These are phyloP conservation scores for Hanseniaspora valbyensis DNA, from an alignment of 805 yeast genomes.

Conservation along the genomic window DNA sequence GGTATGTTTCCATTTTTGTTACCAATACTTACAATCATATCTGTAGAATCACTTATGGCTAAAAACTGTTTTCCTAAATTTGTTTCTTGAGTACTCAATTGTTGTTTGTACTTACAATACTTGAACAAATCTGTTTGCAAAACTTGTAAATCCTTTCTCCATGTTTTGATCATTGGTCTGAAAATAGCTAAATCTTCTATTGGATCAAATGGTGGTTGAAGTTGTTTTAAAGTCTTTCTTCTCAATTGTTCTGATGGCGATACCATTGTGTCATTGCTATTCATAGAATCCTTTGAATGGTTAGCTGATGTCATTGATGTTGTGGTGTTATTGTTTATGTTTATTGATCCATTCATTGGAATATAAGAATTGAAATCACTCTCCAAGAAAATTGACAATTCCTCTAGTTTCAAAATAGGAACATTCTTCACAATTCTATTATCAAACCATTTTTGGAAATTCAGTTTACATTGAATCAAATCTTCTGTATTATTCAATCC, in stretches of 20 bases:
- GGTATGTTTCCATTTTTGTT: background rate
- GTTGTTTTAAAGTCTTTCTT: constrained; percentile 82
- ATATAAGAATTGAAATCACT: constrained; percentile 50
- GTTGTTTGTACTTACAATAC: constrained; percentile 35
- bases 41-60: constrained; percentile 22
- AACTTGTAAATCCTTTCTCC: constrained; percentile 49
- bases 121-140: constrained; percentile 47
- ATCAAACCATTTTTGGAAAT: constrained; percentile 79
- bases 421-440: constrained; percentile 57
- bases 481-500: constrained; percentile 83
- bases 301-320: constrained; percentile 22
- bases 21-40: background rate
- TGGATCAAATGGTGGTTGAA: constrained; percentile 85
- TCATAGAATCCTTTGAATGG: constrained; percentile 39
- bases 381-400: constrained; percentile 72
- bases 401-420: constrained; percentile 75
- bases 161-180: constrained; percentile 72
- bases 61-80: constrained; percentile 34
- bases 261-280: constrained; percentile 36
- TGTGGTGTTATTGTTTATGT: constrained; percentile 9
- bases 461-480: constrained; percentile 40
- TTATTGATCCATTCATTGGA: constrained; percentile 23
- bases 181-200: constrained; percentile 69
- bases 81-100: constrained; percentile 47
- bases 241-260: constrained; percentile 75